Evolutionary conservation across 192 early-diverging fungal species (phyloP), one percentile per base, ranked within the genome.

Genomic region (Coemansia sp.): DNA sequence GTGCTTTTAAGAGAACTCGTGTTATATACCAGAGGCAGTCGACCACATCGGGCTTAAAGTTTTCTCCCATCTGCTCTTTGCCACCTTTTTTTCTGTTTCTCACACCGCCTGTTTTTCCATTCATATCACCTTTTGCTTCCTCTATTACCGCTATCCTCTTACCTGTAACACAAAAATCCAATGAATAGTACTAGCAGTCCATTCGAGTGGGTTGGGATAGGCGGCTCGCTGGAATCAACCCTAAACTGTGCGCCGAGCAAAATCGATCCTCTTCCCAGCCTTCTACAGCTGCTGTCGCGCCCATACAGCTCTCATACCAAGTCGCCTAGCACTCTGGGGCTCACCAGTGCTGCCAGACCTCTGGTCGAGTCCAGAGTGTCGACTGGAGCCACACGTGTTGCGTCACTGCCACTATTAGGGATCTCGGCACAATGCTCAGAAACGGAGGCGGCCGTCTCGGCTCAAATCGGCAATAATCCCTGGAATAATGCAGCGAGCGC

Each of bases 351-450:
- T 42, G 33, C 28, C 12, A 26, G 28, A 1, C 16, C 58, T 36
- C 14, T 18, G 16, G n/a, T 41, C 39, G 28, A 42, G 7, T 39
- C 6, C 42, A 42, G 16, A 16, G 47, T 72, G 33, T 59, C 60
- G 9, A 59, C 59, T 16, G 62, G 57, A 23, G 42, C 50, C 1
- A 73, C 70, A 18, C 55, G 69, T 41, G 67, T 73, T n/a, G 63
- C 60, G 31, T 31, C 52, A 53, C 13, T 21, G 26, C 14, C 52
- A 53, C 26, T 26, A 26, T 23, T 26, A 23, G 48, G 12, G 23
- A 50, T 11, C 48, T 50, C 23, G 48, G 23, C 48, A 50, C 48
- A 50, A 50, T 50, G 21, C 52, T 31, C 52, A 14, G 52, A 53
- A 53, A 53, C 52, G 5, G 12, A 16, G 23, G 14, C n/a, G 13